Conservation (phyloP, 495 filamentous ascomycete species). For the Neurospora cerealis region DNA sequence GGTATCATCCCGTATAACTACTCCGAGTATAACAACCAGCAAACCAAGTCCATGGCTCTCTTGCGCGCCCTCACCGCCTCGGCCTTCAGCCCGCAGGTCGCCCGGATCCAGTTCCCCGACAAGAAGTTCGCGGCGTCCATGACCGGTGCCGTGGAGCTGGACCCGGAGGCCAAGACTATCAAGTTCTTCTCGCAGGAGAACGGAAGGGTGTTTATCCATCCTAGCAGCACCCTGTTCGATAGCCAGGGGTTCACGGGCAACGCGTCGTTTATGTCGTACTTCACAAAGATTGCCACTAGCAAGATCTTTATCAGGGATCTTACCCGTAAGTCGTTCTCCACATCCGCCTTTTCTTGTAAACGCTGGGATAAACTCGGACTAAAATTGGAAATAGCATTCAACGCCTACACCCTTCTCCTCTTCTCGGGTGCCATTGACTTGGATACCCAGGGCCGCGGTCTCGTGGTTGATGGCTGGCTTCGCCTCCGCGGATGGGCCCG, state of each 20-base stretch:
- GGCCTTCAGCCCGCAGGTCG: constrained; percentile 84
- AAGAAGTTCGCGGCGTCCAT: constrained; percentile 84
- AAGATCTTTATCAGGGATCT: constrained; percentile 83
- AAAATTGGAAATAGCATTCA: constrained; percentile 53
- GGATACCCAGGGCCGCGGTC: constrained; percentile 77
- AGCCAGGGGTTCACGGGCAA: constrained; percentile 61
- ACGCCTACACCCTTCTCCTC: constrained; percentile 80
- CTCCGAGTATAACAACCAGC: constrained; percentile 26
- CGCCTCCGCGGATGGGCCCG: constrained; percentile 86
- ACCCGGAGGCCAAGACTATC: constrained; percentile 85
- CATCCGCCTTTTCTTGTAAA: neutral
- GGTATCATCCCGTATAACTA: constrained; percentile 52
- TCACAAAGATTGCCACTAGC: constrained; percentile 79
- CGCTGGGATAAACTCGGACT: neutral
- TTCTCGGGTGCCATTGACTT: constrained; percentile 78
- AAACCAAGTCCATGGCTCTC: constrained; percentile 39
- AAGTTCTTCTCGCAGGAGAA: constrained; percentile 84
- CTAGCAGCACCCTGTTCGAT: constrained; percentile 74
- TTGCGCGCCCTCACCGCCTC: constrained; percentile 82
- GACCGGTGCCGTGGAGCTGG: constrained; percentile 79
- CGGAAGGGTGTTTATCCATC: constrained; percentile 86
- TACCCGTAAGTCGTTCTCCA: constrained; percentile 52
- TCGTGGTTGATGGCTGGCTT: constrained; percentile 91
- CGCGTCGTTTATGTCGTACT: constrained; percentile 70
- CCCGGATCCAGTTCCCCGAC: constrained; percentile 83